Evolutionary conservation across 1,284 basidiomycete genomes (phyloP).

Genomic region (Moesziomyces globuligerus): DNA sequence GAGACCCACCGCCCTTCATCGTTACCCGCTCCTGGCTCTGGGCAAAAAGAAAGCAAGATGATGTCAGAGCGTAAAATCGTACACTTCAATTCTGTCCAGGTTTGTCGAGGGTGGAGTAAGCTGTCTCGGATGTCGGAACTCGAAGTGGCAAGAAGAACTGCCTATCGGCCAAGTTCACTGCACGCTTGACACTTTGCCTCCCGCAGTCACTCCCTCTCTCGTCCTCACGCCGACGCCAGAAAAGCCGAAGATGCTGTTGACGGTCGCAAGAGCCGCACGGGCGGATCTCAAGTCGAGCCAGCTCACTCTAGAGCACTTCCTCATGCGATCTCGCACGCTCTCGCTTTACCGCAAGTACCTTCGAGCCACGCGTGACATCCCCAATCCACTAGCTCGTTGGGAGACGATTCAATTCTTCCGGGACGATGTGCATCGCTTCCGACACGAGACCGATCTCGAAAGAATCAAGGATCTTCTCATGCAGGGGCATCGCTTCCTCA

Average conservation of each 20-base stretch:
- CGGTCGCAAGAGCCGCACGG: slow-evolving; percentile 18
- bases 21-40: too few relatives aligned
- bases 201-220: neutral
- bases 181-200: neutral
- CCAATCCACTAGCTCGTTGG: slow-evolving; percentile 54
- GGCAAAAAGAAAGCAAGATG: too few relatives aligned
- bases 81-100: too few relatives aligned
- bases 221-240: neutral
- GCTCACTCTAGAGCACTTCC: slow-evolving; percentile 54
- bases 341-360: slow-evolving; percentile 56
- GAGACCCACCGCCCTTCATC: too few relatives aligned
- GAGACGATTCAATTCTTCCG: slow-evolving; percentile 58
- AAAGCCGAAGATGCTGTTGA: slow-evolving; percentile 9
- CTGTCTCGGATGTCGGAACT: slow-evolving; percentile 16
- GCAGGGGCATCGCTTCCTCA: slow-evolving; percentile 46
- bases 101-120: neutral
- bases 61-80: too few relatives aligned
- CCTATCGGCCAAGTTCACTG: neutral
- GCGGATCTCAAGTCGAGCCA: slow-evolving; percentile 36
- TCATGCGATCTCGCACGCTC: slow-evolving; percentile 42
- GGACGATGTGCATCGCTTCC: slow-evolving; percentile 39
- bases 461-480: slow-evolving; percentile 43
- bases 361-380: slow-evolving; percentile 54
- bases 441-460: slow-evolving; percentile 37
- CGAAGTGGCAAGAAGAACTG: slow-evolving; percentile 16